Conservation (phyloP, 352 stramenopile genomes). For the Hyaloperonospora arabidopsidis region DNA sequence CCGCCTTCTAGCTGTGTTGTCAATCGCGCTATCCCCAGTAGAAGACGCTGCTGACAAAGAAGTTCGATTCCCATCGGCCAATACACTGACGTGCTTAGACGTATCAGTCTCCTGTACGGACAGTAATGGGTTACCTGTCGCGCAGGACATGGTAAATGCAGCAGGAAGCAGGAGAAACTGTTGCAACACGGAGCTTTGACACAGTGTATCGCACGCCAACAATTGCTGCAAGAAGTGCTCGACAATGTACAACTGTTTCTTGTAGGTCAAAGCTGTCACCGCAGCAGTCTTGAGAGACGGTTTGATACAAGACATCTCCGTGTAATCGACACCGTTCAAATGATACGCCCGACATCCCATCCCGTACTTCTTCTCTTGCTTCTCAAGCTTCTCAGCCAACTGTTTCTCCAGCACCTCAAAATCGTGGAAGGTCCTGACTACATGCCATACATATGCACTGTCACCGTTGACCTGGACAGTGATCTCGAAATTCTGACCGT, state of each 20-base stretch:
- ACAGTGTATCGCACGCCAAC: constrained; percentile 56
- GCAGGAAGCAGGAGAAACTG: constrained; percentile 60
- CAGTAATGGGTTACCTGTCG: constrained; percentile 8
- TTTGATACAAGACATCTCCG: constrained; percentile 41
- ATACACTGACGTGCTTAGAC: no score
- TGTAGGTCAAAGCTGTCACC: constrained; percentile 37
- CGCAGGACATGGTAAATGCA: constrained; percentile 12
- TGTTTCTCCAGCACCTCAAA: constrained; percentile 66
- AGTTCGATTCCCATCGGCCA: neutral
- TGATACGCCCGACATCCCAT: constrained; percentile 34
- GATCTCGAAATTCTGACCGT: constrained; percentile 43
- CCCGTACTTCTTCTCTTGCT: constrained; percentile 65
- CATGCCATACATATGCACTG: constrained; percentile 49
- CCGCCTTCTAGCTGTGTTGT: constrained; percentile 12
- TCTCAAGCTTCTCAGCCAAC: constrained; percentile 52
- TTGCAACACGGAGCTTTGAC: constrained; percentile 63
- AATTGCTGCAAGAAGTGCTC: constrained; percentile 71
- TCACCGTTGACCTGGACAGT: constrained; percentile 55
- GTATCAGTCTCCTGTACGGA: constrained; percentile 18
- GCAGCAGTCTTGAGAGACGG: constrained; percentile 43
- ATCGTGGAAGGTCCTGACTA: constrained; percentile 61
- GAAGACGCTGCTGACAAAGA: constrained; percentile 15
- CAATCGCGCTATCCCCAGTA: constrained; percentile 3
- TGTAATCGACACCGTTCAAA: constrained; percentile 69
- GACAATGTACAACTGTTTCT: constrained; percentile 53